Evolutionary conservation across 805 yeast species (phyloP).

Genomic region (Lachancea nothofagi): DNA sequence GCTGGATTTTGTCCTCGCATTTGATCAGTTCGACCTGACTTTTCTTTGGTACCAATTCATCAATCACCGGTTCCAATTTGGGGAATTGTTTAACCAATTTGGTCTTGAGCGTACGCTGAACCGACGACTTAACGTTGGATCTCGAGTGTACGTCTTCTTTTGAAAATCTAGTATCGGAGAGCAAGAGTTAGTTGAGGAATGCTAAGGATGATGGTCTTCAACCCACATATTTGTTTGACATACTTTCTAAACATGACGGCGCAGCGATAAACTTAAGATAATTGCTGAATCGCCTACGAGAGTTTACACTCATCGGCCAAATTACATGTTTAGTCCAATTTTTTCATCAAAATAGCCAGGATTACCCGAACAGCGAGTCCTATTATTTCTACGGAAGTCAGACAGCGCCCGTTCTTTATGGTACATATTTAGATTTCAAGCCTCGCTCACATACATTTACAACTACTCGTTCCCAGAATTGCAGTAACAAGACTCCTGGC

Average conservation of each 20-base stretch:
- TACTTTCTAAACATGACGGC: slow-evolving; percentile 13
- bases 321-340: too few relatives aligned
- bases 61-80: slow-evolving; percentile 67
- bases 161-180: slow-evolving; percentile 44
- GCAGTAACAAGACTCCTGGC: too few relatives aligned
- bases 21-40: slow-evolving; percentile 73
- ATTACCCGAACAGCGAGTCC: too few relatives aligned
- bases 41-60: slow-evolving; percentile 82
- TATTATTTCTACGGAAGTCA: neutral
- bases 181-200: slow-evolving; percentile 8
- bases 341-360: too few relatives aligned
- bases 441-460: too few relatives aligned
- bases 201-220: too few relatives aligned
- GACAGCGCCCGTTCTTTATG: too few relatives aligned
- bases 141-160: slow-evolving; percentile 86
- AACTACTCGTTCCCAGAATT: too few relatives aligned
- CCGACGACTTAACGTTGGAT: slow-evolving; percentile 88
- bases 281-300: too few relatives aligned
- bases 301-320: too few relatives aligned
- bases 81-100: slow-evolving; percentile 72
- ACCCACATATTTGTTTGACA: neutral
- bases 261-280: too few relatives aligned
- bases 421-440: too few relatives aligned
- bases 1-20: slow-evolving; percentile 83
- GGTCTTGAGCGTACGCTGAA: slow-evolving; percentile 80